These are phyloP conservation scores for Saxophila tyrrhenica DNA, from an alignment of 495 filamentous ascomycete genomes.

Conservation along the genomic window DNA sequence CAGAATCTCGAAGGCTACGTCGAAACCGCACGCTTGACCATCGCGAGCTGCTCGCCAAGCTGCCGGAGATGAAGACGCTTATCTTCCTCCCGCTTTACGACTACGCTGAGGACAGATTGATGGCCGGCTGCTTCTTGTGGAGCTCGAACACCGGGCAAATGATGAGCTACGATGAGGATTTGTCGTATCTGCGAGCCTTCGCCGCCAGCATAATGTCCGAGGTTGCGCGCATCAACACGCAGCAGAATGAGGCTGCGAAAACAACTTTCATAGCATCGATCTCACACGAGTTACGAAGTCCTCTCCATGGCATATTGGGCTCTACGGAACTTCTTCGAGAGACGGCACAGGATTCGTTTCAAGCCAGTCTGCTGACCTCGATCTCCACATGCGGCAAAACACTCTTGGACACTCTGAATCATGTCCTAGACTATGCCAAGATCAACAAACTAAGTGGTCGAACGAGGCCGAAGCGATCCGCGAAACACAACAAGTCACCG, in stretches of 20 bases:
- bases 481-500: neutral
- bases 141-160: neutral
- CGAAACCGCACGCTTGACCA: neutral
- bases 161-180: constrained; percentile 5
- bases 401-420: constrained; percentile 24
- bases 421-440: constrained; percentile 25
- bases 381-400: constrained; percentile 25
- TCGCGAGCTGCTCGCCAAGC: neutral
- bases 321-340: constrained; percentile 23
- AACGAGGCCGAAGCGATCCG: neutral
- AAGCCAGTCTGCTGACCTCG: constrained; percentile 18
- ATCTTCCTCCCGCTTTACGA: constrained; percentile 9
- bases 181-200: constrained; percentile 9
- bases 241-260: constrained; percentile 18
- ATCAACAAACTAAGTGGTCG: constrained; percentile 12
- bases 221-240: constrained; percentile 18
- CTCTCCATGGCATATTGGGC: constrained; percentile 18
- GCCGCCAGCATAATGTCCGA: constrained; percentile 23
- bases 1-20: neutral
- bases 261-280: constrained; percentile 19
- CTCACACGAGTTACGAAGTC: constrained; percentile 21
- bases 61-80: neutral
- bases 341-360: constrained; percentile 17
- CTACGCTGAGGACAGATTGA: neutral
- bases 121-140: constrained; percentile 9